phyloP scores from a whole-genome alignment of 805 yeast species.

The Candida alai region DNA sequence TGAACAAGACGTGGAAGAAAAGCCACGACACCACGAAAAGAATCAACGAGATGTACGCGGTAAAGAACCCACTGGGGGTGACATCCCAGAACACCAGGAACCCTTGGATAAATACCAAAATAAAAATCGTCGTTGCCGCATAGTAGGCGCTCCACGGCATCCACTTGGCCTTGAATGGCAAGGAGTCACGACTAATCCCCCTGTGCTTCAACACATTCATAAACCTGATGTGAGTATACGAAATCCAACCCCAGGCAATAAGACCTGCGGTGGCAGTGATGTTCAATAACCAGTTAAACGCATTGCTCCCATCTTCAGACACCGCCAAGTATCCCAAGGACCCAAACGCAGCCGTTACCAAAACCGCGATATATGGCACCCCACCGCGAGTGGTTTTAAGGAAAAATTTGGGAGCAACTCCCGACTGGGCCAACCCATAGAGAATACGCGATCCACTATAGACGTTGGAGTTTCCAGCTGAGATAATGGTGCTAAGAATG shows the following conservation, averaged over 20 bases:
- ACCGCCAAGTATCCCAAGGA: slow-evolving; percentile 58
- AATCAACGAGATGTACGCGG: slow-evolving; percentile 68
- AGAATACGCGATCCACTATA: slow-evolving; percentile 69
- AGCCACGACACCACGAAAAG: slow-evolving; percentile 54
- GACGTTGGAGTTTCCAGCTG: slow-evolving; percentile 78
- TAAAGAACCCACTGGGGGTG: slow-evolving; percentile 55
- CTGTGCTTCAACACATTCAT: slow-evolving; percentile 60
- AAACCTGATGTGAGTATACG: slow-evolving; percentile 63
- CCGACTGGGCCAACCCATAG: slow-evolving; percentile 59
- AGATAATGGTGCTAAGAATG: slow-evolving; percentile 58
- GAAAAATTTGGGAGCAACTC: slow-evolving; percentile 55
- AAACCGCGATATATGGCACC: slow-evolving; percentile 58
- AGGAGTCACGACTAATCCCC: slow-evolving; percentile 60
- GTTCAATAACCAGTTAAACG: slow-evolving; percentile 69
- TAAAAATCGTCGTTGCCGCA: slow-evolving; percentile 47
- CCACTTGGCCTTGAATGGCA: slow-evolving; percentile 71
- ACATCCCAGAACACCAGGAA: slow-evolving; percentile 57
- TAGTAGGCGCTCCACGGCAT: slow-evolving; percentile 70
- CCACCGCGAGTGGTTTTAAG: slow-evolving; percentile 49
- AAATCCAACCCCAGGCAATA: slow-evolving; percentile 68
- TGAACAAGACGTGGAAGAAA: slow-evolving; percentile 50
- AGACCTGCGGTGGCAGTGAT: slow-evolving; percentile 77
- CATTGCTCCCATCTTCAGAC: slow-evolving; percentile 50
- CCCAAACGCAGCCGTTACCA: slow-evolving; percentile 58
- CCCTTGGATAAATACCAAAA: slow-evolving; percentile 70